Base-by-base conservation (phyloP, 2,329 filamentous ascomycete genomes). In the Aspergillus ibericus region DNA sequence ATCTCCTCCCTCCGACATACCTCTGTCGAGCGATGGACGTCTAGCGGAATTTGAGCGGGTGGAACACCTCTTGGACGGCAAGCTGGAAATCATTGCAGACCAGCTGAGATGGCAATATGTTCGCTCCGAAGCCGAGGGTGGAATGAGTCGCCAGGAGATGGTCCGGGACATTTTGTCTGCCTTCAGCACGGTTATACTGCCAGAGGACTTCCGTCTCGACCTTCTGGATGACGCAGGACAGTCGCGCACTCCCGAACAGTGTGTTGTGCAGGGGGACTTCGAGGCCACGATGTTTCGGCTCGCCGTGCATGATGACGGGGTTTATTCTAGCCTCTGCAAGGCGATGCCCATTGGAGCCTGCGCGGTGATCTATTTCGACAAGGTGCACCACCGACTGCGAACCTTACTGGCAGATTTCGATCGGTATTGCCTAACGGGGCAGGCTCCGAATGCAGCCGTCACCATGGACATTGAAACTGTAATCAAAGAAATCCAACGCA, bases 131-230 rank as follows among this genome's bases (percentile, higher is more conserved):
- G 62, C 60, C 5, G 65, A 67, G 22, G 66, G 66, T 4, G 66
- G 70, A 2, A 74, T 78, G 70, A 74, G 66, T 25, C 73, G 76
- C 22, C 66, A 70, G 25, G 69, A 78, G 32, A 76, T 75, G 54
- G 72, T 76, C 1, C 70, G 74, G 54, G 80, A 81, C 54, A 77
- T 81, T 29, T 66, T 81, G 42, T 79, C 78, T 32, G 77, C 77
- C 4, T 81, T 81, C 63, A 74, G 70, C 50, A 60, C 70, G 16
- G 65, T 66, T 12, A 69, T 67, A 5, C 69, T 80, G 4, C 77
- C 78, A 2, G 75, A 78, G 36, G 76, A 79, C 34, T 78, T 77
- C 60, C 72, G 72, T 13, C 68, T 59, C 8, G 75, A 80, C 48
- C 66, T 78, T n/a, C 68, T 70, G 36, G 74, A 76, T 46, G 71